These are phyloP conservation scores for Chaetomium tenue DNA, from an alignment of 495 filamentous ascomycete genomes.

Conservation along the genomic window DNA sequence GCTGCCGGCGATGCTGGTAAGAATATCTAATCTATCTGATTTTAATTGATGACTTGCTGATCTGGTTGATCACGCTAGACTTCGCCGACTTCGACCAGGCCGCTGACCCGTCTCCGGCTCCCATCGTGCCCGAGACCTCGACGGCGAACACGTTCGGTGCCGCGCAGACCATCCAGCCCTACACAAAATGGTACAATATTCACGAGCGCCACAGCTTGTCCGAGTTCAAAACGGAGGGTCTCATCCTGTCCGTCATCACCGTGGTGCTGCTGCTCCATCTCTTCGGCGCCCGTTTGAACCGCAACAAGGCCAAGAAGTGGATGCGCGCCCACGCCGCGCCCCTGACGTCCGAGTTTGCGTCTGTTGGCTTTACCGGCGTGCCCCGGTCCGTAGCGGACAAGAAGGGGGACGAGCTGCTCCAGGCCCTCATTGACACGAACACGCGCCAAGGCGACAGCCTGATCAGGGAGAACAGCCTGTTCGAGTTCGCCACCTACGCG, in stretches of 20 bases:
- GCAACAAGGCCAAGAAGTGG: conserved; percentile 76
- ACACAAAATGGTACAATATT: conserved; percentile 94
- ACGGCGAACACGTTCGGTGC: conserved; percentile 38
- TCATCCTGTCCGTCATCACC: conserved; percentile 72
- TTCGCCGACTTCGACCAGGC: conserved; percentile 79
- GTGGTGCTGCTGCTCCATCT: conserved; percentile 75
- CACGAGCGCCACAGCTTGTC: conserved; percentile 78
- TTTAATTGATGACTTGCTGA: not conserved
- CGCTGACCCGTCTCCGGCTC: conserved; percentile 57
- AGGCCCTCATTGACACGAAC: conserved; percentile 34
- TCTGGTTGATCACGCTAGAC: conserved; percentile 46
- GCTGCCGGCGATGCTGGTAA: conserved; percentile 61
- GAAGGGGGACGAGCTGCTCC: conserved; percentile 43
- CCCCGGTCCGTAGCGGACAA: conserved; percentile 38
- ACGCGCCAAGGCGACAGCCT: conserved; percentile 53
- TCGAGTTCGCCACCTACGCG: conserved; percentile 86
- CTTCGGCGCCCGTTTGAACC: conserved; percentile 79
- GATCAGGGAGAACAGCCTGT: conserved; percentile 77
- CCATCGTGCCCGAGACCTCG: conserved; percentile 32
- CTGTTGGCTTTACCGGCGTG: conserved; percentile 71
- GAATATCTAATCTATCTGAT: conserved; percentile 22
- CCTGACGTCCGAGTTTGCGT: conserved; percentile 78
- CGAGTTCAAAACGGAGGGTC: conserved; percentile 85
- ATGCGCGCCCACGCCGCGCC: conserved; percentile 67
- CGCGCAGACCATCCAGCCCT: conserved; percentile 56